A percentile compares a stretch with the other conserved stretches of the same genome.
These are phyloP conservation scores for Hygrophila difformis DNA, from an alignment of 257 asterid species.

Conservation along the genomic window DNA sequence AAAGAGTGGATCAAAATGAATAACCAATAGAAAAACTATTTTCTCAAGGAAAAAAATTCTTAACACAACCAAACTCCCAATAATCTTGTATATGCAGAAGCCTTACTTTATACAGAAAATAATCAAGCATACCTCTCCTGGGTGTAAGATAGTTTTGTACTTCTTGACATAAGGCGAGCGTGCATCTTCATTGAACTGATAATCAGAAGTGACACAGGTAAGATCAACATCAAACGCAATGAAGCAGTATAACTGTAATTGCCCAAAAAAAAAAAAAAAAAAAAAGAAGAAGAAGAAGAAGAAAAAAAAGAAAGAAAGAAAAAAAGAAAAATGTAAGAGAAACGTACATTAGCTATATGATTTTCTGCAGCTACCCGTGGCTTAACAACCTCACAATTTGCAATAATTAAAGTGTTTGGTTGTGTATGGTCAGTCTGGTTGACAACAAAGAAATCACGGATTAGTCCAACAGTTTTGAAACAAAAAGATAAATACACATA, in stretches of 20 bases:
- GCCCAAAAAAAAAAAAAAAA: too few relatives aligned
- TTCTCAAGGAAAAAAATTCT: too few relatives aligned
- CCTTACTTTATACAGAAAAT: too few relatives aligned
- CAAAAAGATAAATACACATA: not conserved
- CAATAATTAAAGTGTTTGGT: constrained; percentile 91
- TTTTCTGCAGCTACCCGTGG: constrained; percentile 88
- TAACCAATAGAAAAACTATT: too few relatives aligned
- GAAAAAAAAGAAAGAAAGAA: not conserved
- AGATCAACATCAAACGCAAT: constrained; percentile 11
- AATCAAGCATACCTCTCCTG: constrained; percentile 77
- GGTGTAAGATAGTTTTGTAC: constrained; percentile 93
- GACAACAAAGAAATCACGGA: constrained; percentile 1
- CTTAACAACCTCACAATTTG: constrained; percentile 88
- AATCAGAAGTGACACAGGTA: constrained; percentile 17
- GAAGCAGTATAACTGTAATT: not conserved
- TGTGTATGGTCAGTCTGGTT: constrained; percentile 83
- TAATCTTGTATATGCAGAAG: too few relatives aligned
- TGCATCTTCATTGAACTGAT: constrained; percentile 92
- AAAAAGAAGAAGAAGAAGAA: too few relatives aligned
- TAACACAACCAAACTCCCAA: too few relatives aligned
- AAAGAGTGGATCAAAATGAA: too few relatives aligned
- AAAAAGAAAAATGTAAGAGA: not conserved
- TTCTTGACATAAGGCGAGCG: constrained; percentile 91
- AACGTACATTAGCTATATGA: constrained; percentile 72
- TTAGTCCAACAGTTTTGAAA: constrained; percentile 13